Evolutionary conservation across 2,329 filamentous ascomycete genomes (phyloP), one percentile per base, ranked within the genome.

Genomic region (Exophiala xenobiotica): DNA sequence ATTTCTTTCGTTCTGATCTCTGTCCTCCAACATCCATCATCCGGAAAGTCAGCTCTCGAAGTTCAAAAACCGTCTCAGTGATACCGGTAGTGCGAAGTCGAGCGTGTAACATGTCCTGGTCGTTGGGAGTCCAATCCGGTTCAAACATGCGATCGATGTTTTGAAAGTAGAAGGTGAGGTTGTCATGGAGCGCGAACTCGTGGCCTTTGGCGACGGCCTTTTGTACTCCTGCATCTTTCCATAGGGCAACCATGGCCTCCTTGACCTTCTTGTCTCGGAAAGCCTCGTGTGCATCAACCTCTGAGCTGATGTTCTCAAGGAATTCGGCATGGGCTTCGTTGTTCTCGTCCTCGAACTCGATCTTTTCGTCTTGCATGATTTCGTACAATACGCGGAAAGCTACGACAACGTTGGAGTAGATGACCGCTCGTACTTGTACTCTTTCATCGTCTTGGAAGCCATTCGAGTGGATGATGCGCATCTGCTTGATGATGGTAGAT

Each of bases 21-120:
- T 96, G 90, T 51, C 90, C 90, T 68, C 90, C 90, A 40, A 95
- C 90, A 65, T 96, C 90, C 70, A 95, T 95, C 90, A 97, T 96
- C 64, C 90, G 87, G 73, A 96, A 96, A 58, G 90, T 95, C 63
- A 96, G 80, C 65, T 92, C 86, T 55, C 90, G 90, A 11, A 95
- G 80, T 68, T 95, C 90, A 70, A 97, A 97, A 57, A 92, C 81
- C 2, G 91, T 96, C 71, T 97, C 92, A 44, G 89, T 96, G 63
- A 97, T 97, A 63, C 92, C 92, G 2, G 93, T 97, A 14, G 92
- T 97, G 64, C 90, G 82, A 69, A 97, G 73, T 68, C 92, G 82
- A 46, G 91, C 93, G 62, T 92, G 88, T 46, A 97, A 79, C 62
- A 97, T 87, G 73, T 97, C 92, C 72, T 97, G 92, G 68, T 97